Percentiles rank a stretch among this genome's conserved stretches.
phyloP scores from a whole-genome alignment of 2,329 filamentous ascomycete genomes.

The Cladosporium sp. region DNA sequence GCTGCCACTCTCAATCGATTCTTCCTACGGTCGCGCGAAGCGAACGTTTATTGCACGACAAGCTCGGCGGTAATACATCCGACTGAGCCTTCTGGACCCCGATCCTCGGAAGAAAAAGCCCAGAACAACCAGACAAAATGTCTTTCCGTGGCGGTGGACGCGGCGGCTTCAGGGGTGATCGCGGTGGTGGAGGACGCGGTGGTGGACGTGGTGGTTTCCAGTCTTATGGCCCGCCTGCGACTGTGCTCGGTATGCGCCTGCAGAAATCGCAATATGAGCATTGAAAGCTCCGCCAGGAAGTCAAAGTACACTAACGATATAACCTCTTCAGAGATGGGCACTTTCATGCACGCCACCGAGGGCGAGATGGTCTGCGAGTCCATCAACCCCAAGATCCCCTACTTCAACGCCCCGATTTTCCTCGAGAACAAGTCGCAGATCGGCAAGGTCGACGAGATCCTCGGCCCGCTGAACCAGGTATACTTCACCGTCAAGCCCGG shows the following conservation, averaged over 20 bases:
- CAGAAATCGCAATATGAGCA: neutral
- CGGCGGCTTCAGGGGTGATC: conserved; percentile 18
- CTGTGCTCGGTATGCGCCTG: conserved; percentile 37
- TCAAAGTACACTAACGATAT: neutral
- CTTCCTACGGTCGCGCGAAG: conserved; percentile 5
- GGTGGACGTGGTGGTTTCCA: conserved; percentile 33
- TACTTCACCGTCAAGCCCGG: conserved; percentile 98
- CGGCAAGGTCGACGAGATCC: conserved; percentile 96
- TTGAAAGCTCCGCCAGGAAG: neutral
- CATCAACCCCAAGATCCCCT: conserved; percentile 90
- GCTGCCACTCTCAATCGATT: neutral
- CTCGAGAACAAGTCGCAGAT: conserved; percentile 90
- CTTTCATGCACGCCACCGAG: conserved; percentile 90
- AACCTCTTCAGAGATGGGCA: conserved; percentile 68
- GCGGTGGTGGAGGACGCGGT: conserved; percentile 22
- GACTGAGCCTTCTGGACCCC: conserved; percentile 7
- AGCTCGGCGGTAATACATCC: conserved; percentile 9
- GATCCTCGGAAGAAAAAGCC: neutral
- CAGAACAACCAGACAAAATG: conserved; percentile 15
- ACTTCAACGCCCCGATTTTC: conserved; percentile 99
- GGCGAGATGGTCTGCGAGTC: conserved; percentile 98
- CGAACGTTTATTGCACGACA: conserved; percentile 1
- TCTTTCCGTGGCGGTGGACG: conserved; percentile 23
- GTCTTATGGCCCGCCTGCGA: conserved; percentile 41
- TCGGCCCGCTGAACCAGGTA: conserved; percentile 95